Conservation (phyloP, 352 stramenopile species). For the Globisporangium polare region DNA sequence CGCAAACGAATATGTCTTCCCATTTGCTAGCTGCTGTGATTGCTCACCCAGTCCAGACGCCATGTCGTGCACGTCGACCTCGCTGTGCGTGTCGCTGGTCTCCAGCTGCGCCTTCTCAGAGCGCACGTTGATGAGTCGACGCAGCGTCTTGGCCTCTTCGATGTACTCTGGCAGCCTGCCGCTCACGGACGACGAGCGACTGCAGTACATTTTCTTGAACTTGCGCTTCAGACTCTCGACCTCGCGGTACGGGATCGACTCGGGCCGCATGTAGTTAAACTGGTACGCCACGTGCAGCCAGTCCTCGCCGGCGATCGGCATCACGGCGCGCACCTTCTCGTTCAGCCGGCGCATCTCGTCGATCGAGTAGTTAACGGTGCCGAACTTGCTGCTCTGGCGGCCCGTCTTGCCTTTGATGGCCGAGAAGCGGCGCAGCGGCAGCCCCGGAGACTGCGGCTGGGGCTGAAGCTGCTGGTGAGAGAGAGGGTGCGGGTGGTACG, state of each 20-base stretch:
- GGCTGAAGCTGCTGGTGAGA: slow-evolving; percentile 1
- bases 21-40: background rate
- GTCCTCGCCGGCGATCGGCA: slow-evolving; percentile 43
- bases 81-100: slow-evolving; percentile 32
- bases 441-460: background rate
- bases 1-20: slow-evolving; percentile 1
- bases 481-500: background rate
- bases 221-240: slow-evolving; percentile 66
- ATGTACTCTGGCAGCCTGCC: slow-evolving; percentile 42
- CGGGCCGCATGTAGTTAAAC: slow-evolving; percentile 62
- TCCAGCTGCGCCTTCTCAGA: slow-evolving; percentile 32
- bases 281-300: slow-evolving; percentile 65
- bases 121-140: slow-evolving; percentile 41
- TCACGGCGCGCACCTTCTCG: slow-evolving; percentile 50
- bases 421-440: slow-evolving; percentile 6
- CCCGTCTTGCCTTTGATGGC: slow-evolving; percentile 10
- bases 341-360: slow-evolving; percentile 67
- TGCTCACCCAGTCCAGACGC: slow-evolving; percentile 2
- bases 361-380: slow-evolving; percentile 63
- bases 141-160: slow-evolving; percentile 48
- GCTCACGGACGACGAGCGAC: slow-evolving; percentile 14
- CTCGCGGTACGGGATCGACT: slow-evolving; percentile 58
- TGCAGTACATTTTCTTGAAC: slow-evolving; percentile 74
- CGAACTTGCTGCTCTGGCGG: slow-evolving; percentile 55
- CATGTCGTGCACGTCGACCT: slow-evolving; percentile 19